A percentile compares a stretch with the other conserved stretches of the same genome.
phyloP scores from a whole-genome alignment of 208 protist genomes.

The Vickermania ingenoplastis region DNA sequence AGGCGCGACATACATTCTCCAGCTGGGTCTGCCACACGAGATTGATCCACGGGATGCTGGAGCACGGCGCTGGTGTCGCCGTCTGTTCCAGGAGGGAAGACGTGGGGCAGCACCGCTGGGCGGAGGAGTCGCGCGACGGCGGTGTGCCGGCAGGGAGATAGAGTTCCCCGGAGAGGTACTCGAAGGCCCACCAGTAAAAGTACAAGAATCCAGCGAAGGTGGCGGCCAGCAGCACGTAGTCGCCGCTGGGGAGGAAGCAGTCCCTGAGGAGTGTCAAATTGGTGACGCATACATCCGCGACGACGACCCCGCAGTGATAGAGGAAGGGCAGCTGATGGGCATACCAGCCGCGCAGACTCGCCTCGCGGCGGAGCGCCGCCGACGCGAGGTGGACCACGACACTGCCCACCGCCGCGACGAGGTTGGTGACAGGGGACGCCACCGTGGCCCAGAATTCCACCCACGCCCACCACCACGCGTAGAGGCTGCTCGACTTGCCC shows the following conservation, averaged over 20 bases:
- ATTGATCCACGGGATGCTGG: too few species aligned
- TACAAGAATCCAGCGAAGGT: slow-evolving; percentile 14
- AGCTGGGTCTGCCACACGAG: too few species aligned
- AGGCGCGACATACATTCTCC: too few species aligned
- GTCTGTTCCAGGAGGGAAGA: too few species aligned
- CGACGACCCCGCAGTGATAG: not conserved
- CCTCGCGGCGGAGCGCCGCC: slow-evolving; percentile 40
- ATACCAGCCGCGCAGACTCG: slow-evolving; percentile 61
- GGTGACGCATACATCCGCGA: not conserved
- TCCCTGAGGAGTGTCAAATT: not conserved
- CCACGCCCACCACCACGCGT: slow-evolving; percentile 58
- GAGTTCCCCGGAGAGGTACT: too few species aligned
- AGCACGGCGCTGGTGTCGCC: too few species aligned
- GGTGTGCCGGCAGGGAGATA: too few species aligned
- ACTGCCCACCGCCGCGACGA: slow-evolving; percentile 71
- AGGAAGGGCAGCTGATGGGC: slow-evolving; percentile 8
- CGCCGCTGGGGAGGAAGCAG: not conserved
- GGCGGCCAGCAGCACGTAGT: not conserved
- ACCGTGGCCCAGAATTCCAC: slow-evolving; percentile 75
- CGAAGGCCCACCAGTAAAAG: slow-evolving; percentile 23
- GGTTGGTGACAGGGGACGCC: slow-evolving; percentile 66
- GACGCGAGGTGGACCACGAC: slow-evolving; percentile 45
- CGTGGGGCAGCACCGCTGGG: too few species aligned
- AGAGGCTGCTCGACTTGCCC: slow-evolving; percentile 24
- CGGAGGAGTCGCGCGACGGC: too few species aligned